A percentile compares a stretch with the other conserved stretches of the same genome.
Evolutionary conservation across 208 protist genomes (phyloP).

Genomic region (Herpetomonas samuelpessoai): DNA sequence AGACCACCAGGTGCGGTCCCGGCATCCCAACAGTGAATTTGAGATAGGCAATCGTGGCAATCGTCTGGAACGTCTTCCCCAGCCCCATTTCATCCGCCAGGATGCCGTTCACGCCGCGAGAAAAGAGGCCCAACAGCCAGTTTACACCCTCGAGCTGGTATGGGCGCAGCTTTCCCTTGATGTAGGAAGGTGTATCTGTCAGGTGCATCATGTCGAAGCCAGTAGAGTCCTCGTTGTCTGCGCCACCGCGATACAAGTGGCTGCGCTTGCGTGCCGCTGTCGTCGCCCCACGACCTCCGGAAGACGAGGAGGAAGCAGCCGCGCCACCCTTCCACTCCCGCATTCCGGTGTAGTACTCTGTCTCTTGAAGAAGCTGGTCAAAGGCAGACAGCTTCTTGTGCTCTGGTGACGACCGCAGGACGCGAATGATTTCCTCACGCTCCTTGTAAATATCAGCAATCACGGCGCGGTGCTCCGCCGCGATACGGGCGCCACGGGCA

Average conservation of each 20-base stretch:
- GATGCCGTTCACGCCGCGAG: slow-evolving; percentile 97
- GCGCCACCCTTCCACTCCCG: slow-evolving; percentile 51
- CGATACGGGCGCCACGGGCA: slow-evolving; percentile 27
- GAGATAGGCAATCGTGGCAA: slow-evolving; percentile 96
- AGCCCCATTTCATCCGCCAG: slow-evolving; percentile 99
- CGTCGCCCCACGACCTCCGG: background rate
- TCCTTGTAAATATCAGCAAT: slow-evolving; percentile 46
- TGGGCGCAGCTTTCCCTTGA: slow-evolving; percentile 90
- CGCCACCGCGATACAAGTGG: slow-evolving; percentile 18
- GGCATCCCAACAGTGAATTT: slow-evolving; percentile 86
- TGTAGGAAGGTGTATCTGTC: slow-evolving; percentile 86
- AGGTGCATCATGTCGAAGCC: slow-evolving; percentile 67
- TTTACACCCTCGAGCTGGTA: slow-evolving; percentile 99
- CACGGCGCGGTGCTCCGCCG: slow-evolving; percentile 28
- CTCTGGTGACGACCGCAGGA: slow-evolving; percentile 51
- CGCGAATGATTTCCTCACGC: slow-evolving; percentile 65
- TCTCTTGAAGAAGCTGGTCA: slow-evolving; percentile 73
- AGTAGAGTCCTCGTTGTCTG: slow-evolving; percentile 41
- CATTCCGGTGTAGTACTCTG: slow-evolving; percentile 86
- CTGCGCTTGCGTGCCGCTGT: slow-evolving; percentile 7
- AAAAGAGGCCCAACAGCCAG: slow-evolving; percentile 97
- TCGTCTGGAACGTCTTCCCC: slow-evolving; percentile 97
- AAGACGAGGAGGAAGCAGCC: background rate
- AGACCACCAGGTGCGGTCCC: slow-evolving; percentile 96
- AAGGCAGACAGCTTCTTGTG: slow-evolving; percentile 65